phyloP scores from a whole-genome alignment of 495 filamentous ascomycete genomes.

The Pseudoneurospora amorphoporcata region DNA sequence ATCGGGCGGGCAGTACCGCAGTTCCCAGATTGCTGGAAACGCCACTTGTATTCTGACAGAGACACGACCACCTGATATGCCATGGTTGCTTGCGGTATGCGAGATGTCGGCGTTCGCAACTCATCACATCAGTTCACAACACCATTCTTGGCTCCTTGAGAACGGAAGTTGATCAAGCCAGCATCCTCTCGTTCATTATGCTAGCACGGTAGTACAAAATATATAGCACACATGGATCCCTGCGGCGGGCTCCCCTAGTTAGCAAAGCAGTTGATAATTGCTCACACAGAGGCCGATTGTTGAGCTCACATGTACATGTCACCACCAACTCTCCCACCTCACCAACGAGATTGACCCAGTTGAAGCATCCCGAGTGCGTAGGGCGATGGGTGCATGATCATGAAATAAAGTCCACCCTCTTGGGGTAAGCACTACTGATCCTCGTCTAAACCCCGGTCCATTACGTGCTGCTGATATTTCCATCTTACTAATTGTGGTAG shows the following conservation, averaged over 20 bases:
- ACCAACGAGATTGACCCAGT: background rate
- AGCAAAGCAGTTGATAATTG: background rate
- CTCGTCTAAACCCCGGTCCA: background rate
- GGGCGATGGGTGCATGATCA: background rate
- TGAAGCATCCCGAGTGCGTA: background rate
- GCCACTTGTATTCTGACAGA: background rate
- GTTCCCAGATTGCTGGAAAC: background rate
- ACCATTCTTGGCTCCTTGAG: background rate
- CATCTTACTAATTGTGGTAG: background rate
- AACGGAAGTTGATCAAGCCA: background rate
- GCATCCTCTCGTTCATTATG: background rate
- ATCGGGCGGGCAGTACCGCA: background rate
- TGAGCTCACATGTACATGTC: background rate
- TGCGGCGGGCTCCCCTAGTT: background rate
- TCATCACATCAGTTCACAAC: background rate
- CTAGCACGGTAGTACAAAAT: background rate
- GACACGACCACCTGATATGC: background rate
- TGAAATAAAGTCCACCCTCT: background rate
- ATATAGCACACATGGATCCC: background rate
- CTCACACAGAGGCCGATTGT: background rate
- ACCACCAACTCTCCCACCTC: background rate
- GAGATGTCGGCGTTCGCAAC: background rate
- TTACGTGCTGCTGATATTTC: background rate
- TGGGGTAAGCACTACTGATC: background rate
- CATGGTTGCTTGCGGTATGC: background rate